Base-by-base conservation (phyloP, 1,284 basidiomycete genomes). In the Cryptococcus hybrid region DNA sequence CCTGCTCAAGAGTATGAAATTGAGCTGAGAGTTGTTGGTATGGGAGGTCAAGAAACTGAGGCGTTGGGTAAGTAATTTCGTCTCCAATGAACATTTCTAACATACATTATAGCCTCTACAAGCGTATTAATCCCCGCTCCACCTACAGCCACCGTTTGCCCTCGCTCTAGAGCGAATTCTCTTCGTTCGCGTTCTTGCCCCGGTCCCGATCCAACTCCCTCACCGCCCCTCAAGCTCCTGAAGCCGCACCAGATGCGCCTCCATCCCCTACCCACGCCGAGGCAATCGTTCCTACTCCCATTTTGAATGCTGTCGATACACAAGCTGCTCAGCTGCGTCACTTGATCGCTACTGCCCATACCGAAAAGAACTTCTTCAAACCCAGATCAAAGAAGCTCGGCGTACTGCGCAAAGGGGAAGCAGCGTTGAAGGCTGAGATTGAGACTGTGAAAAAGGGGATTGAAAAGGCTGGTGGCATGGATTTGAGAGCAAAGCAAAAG, bases 1-100 rank as follows among this genome's bases (percentile, higher is more conserved):
- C 76, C 77, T 0, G 72, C 70, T 5, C 72, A 75, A 53, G 77
- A 78, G 59, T 77, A 78, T 58, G 75, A 78, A 58, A 68, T 78
- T 37, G 77, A 78, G 63, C 61, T 78, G 49, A 69, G 73, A 55
- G 75, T 78, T 11, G 71, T 78, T 8, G 77, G 75, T 2, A 58
- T 74, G 44, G 51, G 66, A 3, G 63, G 65, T 37, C 54, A 59
- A 35, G 70, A 70, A 44, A 39, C 39, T 7, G 24, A 55, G 12
- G 15, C 18, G 15, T 36, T 36, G 5, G 50, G 51, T 55, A 49
- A 37, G 54, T 59, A 9, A n/a, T 36, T 34, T 15, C 7, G 7
- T 18, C 43, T 45, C 55, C 47, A 18, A 18, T 18, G 18, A 18
- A 18, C 18, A 18, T 18, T 18, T 18, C 47, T 49, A 35, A 49